These are phyloP conservation scores for Trichoderma orchidacearum DNA, from an alignment of 495 filamentous ascomycete genomes.

Conservation along the genomic window DNA sequence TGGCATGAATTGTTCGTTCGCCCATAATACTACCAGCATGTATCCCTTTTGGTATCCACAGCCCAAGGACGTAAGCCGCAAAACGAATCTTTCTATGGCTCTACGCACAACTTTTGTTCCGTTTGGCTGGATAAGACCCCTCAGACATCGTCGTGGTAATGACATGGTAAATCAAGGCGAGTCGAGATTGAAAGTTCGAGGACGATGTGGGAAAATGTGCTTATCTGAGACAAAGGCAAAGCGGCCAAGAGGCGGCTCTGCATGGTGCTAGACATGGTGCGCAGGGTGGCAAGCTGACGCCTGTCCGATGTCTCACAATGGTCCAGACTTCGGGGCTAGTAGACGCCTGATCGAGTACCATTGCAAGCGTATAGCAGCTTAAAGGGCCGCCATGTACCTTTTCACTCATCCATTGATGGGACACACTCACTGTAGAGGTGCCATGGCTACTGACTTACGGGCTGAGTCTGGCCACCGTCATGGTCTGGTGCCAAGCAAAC, in stretches of 20 bases:
- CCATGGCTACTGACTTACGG: not conserved
- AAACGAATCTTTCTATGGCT: too few species aligned
- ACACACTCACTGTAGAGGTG: not conserved
- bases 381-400: not conserved
- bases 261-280: not conserved
- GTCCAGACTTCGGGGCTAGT: not conserved
- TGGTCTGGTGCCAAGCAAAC: not conserved
- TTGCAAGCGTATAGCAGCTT: not conserved
- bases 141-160: too few species aligned
- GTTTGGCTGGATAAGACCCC: not conserved
- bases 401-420: too few species aligned
- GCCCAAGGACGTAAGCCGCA: too few species aligned
- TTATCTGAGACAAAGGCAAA: not conserved
- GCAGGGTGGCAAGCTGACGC: conserved; percentile 1
- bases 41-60: too few species aligned
- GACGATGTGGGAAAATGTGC: not conserved
- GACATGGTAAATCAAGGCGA: too few species aligned
- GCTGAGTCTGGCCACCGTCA: not conserved
- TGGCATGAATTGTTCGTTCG: not conserved
- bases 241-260: not conserved
- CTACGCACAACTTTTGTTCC: not conserved
- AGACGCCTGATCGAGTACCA: not conserved
- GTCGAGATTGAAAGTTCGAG: not conserved
- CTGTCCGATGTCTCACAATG: not conserved
- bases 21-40: too few species aligned